phyloP scores from a whole-genome alignment of 352 stramenopile species.

The Phytophthora citricola region DNA sequence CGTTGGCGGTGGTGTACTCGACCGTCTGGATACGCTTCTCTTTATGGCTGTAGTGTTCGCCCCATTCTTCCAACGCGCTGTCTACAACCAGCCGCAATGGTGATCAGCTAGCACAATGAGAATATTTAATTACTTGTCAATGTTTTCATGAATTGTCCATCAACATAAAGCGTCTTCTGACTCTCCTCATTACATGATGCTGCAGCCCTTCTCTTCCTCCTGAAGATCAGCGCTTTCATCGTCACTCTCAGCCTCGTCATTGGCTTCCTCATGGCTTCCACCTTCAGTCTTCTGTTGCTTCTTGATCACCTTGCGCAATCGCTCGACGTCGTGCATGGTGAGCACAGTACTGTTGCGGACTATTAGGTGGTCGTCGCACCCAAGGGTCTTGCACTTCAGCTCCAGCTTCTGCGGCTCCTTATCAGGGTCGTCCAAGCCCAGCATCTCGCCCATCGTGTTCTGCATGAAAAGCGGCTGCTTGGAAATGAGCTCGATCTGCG shows the following conservation, averaged over 20 bases:
- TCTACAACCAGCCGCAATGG: slow-evolving; percentile 42
- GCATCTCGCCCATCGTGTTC: slow-evolving; percentile 60
- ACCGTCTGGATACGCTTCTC: slow-evolving; percentile 65
- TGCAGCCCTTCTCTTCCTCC: slow-evolving; percentile 38
- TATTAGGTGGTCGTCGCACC: slow-evolving; percentile 67
- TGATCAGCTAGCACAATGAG: slow-evolving; percentile 25
- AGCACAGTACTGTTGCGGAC: slow-evolving; percentile 85
- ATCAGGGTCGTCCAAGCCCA: slow-evolving; percentile 60
- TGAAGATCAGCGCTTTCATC: slow-evolving; percentile 27
- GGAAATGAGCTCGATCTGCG: slow-evolving; percentile 68
- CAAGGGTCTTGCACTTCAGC: slow-evolving; percentile 63
- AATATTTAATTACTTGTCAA: slow-evolving; percentile 29
- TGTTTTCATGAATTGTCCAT: no score
- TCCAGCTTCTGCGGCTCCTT: slow-evolving; percentile 64
- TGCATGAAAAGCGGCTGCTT: slow-evolving; percentile 82
- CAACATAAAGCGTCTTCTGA: not conserved
- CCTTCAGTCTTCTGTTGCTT: slow-evolving; percentile 37
- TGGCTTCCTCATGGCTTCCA: slow-evolving; percentile 16
- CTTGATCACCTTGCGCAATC: slow-evolving; percentile 57
- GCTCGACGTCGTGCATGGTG: slow-evolving; percentile 76
- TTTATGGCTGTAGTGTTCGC: slow-evolving; percentile 66
- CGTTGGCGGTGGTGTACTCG: slow-evolving; percentile 60
- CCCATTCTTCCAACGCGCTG: slow-evolving; percentile 49
- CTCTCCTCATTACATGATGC: slow-evolving; percentile 36
- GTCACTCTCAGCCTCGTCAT: slow-evolving; percentile 26